Conservation (phyloP, 2,329 filamentous ascomycete species). For the Penicillium vulpinum region DNA sequence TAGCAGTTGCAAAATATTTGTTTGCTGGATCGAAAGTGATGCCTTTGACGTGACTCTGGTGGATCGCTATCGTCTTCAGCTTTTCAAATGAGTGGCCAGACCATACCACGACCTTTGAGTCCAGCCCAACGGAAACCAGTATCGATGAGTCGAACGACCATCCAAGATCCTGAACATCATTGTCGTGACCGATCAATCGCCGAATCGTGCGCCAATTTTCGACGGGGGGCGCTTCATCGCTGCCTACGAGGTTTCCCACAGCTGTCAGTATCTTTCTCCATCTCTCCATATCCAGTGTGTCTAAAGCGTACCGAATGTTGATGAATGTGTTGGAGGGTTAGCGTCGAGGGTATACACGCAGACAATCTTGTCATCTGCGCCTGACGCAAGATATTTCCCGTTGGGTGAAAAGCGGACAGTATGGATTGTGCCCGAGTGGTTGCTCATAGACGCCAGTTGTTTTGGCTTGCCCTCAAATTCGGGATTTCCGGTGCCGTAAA, state of each 20-base stretch:
- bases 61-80: slow-evolving; percentile 86
- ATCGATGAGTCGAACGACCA: slow-evolving; percentile 97
- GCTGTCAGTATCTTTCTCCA: slow-evolving; percentile 1
- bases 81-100: slow-evolving; percentile 98
- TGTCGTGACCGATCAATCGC: slow-evolving; percentile 92
- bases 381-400: slow-evolving; percentile 90
- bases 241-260: slow-evolving; percentile 51
- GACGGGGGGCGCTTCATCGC: slow-evolving; percentile 85
- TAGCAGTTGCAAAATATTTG: slow-evolving; percentile 98
- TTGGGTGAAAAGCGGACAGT: slow-evolving; percentile 96
- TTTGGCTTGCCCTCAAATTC: slow-evolving; percentile 73
- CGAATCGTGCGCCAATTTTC: slow-evolving; percentile 98
- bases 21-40: slow-evolving; percentile 98
- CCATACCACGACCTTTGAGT: slow-evolving; percentile 98
- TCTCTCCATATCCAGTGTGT: slow-evolving; percentile 4
- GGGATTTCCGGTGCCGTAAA: slow-evolving; percentile 74
- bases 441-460: slow-evolving; percentile 96
- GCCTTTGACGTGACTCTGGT: slow-evolving; percentile 97
- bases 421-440: slow-evolving; percentile 96
- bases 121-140: slow-evolving; percentile 89
- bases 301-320: slow-evolving; percentile 69
- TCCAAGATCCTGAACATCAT: slow-evolving; percentile 95
- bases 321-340: slow-evolving; percentile 71
- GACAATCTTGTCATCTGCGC: slow-evolving; percentile 98
- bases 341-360: slow-evolving; percentile 92